Evolutionary conservation across 768 basidiomycete genomes (phyloP), one percentile per base, ranked within the genome.

Genomic region (Boletus sensibilis): DNA sequence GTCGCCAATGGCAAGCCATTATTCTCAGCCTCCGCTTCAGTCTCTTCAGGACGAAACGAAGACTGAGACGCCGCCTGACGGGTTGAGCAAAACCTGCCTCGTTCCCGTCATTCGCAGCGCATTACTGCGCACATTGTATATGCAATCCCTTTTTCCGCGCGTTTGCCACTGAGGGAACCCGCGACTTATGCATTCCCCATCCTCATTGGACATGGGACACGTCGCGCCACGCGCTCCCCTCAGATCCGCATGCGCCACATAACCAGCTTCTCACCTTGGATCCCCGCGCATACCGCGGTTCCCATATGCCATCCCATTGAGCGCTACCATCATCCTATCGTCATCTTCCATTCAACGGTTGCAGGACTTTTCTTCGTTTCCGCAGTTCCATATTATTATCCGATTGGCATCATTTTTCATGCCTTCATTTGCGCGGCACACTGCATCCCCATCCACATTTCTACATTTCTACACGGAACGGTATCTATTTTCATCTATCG

Each of bases 1-100:
- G 75, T 53, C 74, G 81, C 10, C 81, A 85, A 55, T 87, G 86
- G 85, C 82, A 85, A 62, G 83, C 84, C 10, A 58, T 86, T 29
- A 68, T 76, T 0, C 77, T 87, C 21, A 71, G 82, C 55, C 60
- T 86, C 31, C 76, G 83, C 41, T 86, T 87, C 62, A 72, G 76
- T 54, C 70, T 87, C 41, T 87, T 86, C 68, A 73, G 84, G 50
- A 78, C 76, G 20, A 77, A 78, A 57, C 76, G 77, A 43, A 59
- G 71, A 56, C 63, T 75, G 21, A 59, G 59, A 48, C 69, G 72
- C 42, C 60, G 64, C 33, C 35, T 71, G 62, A 66, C 69, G 7
- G 62, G 69, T 34, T 70, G 57, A 72, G 47, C 51, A 25, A 21
- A 0, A 21, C 16, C 23, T 37, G 54, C 56, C 27, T 21, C 18